A percentile compares a stretch with the other conserved stretches of the same genome.
Evolutionary conservation across 2,329 filamentous ascomycete species (phyloP).

Genomic region (Ophiostoma sp.): DNA sequence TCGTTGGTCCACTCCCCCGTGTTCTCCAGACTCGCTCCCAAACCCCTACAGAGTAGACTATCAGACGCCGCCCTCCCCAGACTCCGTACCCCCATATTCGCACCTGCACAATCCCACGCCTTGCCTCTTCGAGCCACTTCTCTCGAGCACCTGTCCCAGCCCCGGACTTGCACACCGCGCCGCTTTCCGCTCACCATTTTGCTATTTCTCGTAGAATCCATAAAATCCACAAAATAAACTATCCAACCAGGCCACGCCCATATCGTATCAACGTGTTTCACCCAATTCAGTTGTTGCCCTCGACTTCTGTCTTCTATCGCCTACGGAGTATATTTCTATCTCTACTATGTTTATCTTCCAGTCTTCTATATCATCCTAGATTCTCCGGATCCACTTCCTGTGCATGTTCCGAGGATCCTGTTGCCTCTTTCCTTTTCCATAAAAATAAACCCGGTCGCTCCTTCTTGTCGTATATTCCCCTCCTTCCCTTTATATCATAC

Average conservation of each 20-base stretch:
- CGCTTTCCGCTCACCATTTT: background rate
- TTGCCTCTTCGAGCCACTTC: background rate
- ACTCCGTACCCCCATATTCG: background rate
- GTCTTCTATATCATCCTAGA: background rate
- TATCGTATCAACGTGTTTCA: background rate
- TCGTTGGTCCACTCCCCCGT: background rate
- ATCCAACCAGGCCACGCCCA: background rate
- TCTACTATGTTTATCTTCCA: too few species aligned
- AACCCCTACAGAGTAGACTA: background rate
- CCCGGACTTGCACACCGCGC: background rate
- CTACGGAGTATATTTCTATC: too few species aligned
- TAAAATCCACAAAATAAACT: background rate
- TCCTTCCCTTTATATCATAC: background rate
- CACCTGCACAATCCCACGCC: background rate
- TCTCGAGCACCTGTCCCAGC: background rate
- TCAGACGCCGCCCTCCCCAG: background rate
- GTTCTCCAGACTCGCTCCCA: background rate
- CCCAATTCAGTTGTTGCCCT: too few species aligned
- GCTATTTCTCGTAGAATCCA: background rate
- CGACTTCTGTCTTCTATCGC: too few species aligned
- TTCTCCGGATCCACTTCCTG: background rate
- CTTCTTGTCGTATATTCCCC: background rate
- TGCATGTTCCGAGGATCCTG: too few species aligned
- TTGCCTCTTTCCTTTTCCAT: background rate
- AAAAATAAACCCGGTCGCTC: conserved; percentile 6